A percentile compares a stretch with the other conserved stretches of the same genome.
Conservation (phyloP, 2,329 filamentous ascomycete species). For the Paraconiothyrium sp. region DNA sequence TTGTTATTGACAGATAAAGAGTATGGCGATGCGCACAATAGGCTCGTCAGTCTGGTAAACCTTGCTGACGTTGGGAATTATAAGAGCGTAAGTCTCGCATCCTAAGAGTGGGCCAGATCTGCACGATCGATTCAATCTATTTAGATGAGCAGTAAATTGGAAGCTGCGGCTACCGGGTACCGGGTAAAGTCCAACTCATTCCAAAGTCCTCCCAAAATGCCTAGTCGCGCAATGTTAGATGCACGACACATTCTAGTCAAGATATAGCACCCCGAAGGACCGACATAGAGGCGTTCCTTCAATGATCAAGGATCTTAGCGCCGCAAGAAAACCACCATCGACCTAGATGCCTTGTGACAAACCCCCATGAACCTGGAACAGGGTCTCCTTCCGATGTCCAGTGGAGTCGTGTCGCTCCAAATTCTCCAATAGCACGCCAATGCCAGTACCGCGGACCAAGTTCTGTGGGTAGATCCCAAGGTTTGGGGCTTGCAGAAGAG, state of each 20-base stretch:
- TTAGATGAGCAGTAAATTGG: conserved; percentile 1
- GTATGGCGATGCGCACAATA: background rate
- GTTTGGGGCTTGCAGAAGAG: background rate
- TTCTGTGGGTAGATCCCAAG: background rate
- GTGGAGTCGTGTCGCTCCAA: background rate
- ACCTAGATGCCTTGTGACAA: background rate
- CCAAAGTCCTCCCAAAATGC: background rate
- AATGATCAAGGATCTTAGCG: background rate
- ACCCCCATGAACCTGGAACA: background rate
- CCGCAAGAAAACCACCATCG: background rate
- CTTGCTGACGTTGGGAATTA: background rate
- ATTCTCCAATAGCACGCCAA: background rate
- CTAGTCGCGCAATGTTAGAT: too few relatives aligned
- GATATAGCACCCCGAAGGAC: too few relatives aligned
- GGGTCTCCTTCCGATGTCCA: background rate
- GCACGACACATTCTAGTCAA: too few relatives aligned
- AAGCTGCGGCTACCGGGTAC: background rate
- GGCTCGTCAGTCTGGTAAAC: background rate
- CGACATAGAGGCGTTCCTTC: too few relatives aligned
- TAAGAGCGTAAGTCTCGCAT: background rate
- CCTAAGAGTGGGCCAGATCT: background rate
- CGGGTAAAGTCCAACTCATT: conserved; percentile 6
- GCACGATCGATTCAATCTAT: background rate
- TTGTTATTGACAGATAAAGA: background rate
- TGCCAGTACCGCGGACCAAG: background rate